phyloP scores from a whole-genome alignment of 2,329 filamentous ascomycete genomes.

The Cadophora sp. region DNA sequence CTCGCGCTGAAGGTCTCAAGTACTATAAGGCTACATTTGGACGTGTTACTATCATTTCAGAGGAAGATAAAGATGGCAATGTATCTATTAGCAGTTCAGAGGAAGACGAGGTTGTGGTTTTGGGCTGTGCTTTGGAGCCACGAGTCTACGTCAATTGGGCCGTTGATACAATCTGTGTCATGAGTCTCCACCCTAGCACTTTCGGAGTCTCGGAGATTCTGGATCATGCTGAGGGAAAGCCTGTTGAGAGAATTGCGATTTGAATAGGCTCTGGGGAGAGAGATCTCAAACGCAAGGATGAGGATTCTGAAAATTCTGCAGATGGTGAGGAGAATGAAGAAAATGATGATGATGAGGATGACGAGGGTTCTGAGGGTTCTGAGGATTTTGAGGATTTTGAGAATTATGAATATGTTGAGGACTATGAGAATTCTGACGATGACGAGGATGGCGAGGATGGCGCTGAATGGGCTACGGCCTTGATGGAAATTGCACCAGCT shows the following conservation, averaged over 20 bases:
- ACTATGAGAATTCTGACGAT: too few relatives aligned
- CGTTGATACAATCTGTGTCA: slow-evolving; percentile 10
- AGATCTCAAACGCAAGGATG: too few relatives aligned
- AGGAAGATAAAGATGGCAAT: too few relatives aligned
- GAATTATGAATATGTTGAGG: too few relatives aligned
- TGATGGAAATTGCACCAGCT: too few relatives aligned
- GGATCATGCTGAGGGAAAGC: neutral
- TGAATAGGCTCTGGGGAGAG: neutral
- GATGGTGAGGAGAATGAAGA: too few relatives aligned
- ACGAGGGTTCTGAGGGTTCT: too few relatives aligned
- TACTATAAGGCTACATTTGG: slow-evolving; percentile 9
- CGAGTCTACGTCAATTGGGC: slow-evolving; percentile 14
- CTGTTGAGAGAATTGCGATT: neutral
- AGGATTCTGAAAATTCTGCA: too few relatives aligned
- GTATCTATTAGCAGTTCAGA: neutral
- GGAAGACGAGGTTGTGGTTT: neutral
- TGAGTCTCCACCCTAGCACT: neutral
- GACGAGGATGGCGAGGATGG: too few relatives aligned
- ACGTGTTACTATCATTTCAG: neutral
- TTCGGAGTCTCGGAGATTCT: neutral
- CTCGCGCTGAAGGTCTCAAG: slow-evolving; percentile 3
- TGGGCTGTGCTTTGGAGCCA: neutral
- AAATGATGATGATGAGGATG: too few relatives aligned
- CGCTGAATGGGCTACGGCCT: too few relatives aligned
- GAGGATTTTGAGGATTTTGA: too few relatives aligned